Evolutionary conservation across 2,329 filamentous ascomycete species (phyloP).

Genomic region (Arachnopeziza araneosa): DNA sequence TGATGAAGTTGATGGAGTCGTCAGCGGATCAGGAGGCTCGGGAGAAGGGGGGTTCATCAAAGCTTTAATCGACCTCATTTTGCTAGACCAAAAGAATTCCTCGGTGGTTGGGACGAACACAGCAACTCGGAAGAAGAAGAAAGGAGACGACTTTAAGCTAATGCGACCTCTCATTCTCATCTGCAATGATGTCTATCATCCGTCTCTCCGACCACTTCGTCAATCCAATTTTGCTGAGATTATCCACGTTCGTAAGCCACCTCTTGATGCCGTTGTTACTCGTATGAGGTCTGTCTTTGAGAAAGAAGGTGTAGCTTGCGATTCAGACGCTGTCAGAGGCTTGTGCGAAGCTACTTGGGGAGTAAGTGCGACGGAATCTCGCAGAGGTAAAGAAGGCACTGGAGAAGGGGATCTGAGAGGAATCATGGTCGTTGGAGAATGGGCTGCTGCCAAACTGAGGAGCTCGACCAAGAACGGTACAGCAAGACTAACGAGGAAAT

Average conservation of each 20-base stretch:
- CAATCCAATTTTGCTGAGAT: constrained; percentile 82
- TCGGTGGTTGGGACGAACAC: constrained; percentile 30
- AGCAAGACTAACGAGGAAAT: constrained; percentile 60
- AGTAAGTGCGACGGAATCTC: constrained; percentile 65
- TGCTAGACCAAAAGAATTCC: constrained; percentile 78
- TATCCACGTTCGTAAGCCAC: constrained; percentile 84
- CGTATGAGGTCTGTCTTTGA: constrained; percentile 81
- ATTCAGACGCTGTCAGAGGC: constrained; percentile 81
- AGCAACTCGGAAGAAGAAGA: constrained; percentile 53
- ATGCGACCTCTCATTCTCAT: constrained; percentile 87
- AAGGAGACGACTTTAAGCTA: constrained; percentile 80
- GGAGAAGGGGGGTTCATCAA: constrained; percentile 95
- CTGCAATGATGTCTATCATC: constrained; percentile 95
- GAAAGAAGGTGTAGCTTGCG: constrained; percentile 81
- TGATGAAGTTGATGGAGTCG: constrained; percentile 94
- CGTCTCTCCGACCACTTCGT: constrained; percentile 79
- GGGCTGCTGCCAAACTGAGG: constrained; percentile 70
- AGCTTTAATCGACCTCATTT: constrained; percentile 84
- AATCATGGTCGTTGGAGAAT: constrained; percentile 81
- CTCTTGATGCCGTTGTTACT: constrained; percentile 76
- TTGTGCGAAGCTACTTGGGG: constrained; percentile 81
- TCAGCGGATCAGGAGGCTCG: constrained; percentile 67
- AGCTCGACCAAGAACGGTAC: constrained; percentile 35
- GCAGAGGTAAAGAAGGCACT: constrained; percentile 61
- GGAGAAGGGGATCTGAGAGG: constrained; percentile 71